Evolutionary conservation across 169 alveolate species (phyloP).

Genomic region (Eimeria acervulina): DNA sequence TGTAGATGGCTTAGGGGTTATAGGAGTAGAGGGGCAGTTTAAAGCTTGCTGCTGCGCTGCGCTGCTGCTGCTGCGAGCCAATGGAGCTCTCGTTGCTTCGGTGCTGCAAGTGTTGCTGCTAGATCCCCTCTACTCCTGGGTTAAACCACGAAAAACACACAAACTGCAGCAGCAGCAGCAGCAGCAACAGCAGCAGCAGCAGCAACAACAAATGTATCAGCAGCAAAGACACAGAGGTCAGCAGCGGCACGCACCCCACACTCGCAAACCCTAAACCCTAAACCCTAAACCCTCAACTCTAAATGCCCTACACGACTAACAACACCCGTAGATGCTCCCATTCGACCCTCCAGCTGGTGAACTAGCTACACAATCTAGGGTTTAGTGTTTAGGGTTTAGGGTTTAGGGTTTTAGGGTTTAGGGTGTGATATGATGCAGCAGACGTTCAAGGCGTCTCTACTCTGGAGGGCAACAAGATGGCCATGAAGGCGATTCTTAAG

Average conservation of each 20-base stretch:
- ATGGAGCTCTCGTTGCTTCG: constrained; percentile 88
- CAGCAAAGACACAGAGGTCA: background rate
- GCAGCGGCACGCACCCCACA: background rate
- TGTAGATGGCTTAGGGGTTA: constrained; percentile 95
- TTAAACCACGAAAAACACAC: background rate
- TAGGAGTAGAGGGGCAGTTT: constrained; percentile 92
- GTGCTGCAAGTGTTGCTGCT: constrained; percentile 96
- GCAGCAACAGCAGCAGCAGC: background rate
- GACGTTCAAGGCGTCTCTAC: background rate
- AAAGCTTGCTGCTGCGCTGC: constrained; percentile 92
- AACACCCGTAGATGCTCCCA: too few relatives aligned
- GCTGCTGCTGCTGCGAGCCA: constrained; percentile 63
- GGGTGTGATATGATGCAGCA: background rate
- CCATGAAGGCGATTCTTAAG: background rate
- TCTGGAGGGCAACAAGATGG: background rate
- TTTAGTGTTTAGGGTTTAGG: background rate
- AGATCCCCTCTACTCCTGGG: constrained; percentile 95
- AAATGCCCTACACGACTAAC: too few relatives aligned
- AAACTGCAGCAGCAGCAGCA: background rate
- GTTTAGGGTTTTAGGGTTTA: background rate
- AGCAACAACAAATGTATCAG: too few relatives aligned
- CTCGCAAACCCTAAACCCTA: background rate
- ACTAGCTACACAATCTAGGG: too few relatives aligned
- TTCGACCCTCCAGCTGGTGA: too few relatives aligned
- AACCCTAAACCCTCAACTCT: background rate